These are phyloP conservation scores for Exophiala viscosa DNA, from an alignment of 2,329 filamentous ascomycete species.

Conservation along the genomic window DNA sequence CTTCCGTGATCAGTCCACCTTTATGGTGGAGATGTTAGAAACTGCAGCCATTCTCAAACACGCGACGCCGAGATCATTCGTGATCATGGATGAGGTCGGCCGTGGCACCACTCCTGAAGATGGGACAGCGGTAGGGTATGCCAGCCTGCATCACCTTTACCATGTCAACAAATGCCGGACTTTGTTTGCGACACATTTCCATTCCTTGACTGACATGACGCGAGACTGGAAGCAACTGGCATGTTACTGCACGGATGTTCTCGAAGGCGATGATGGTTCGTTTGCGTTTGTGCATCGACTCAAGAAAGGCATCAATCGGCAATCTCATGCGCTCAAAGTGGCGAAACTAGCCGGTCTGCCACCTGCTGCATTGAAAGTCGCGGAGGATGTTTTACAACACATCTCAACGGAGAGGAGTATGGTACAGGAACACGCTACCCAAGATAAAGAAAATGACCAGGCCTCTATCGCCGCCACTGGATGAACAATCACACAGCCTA, in stretches of 20 bases:
- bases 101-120: constrained; percentile 91
- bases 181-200: constrained; percentile 94
- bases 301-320: constrained; percentile 73
- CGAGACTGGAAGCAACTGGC: constrained; percentile 56
- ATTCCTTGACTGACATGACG: constrained; percentile 75
- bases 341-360: constrained; percentile 81
- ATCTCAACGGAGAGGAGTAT: constrained; percentile 9
- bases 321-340: constrained; percentile 93
- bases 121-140: constrained; percentile 84
- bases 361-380: constrained; percentile 65
- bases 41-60: constrained; percentile 83
- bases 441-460: background rate
- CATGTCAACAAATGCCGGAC: constrained; percentile 72
- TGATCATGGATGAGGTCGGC: constrained; percentile 98
- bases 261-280: constrained; percentile 63
- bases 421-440: background rate
- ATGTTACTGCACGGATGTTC: constrained; percentile 84
- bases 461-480: constrained; percentile 7
- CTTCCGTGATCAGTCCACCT: constrained; percentile 92
- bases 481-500: constrained; percentile 8
- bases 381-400: constrained; percentile 37
- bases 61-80: constrained; percentile 79
- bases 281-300: constrained; percentile 87
- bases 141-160: constrained; percentile 79
- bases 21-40: constrained; percentile 99